Base-by-base conservation (phyloP, 805 yeast species). In the Danielia oregonensis region DNA sequence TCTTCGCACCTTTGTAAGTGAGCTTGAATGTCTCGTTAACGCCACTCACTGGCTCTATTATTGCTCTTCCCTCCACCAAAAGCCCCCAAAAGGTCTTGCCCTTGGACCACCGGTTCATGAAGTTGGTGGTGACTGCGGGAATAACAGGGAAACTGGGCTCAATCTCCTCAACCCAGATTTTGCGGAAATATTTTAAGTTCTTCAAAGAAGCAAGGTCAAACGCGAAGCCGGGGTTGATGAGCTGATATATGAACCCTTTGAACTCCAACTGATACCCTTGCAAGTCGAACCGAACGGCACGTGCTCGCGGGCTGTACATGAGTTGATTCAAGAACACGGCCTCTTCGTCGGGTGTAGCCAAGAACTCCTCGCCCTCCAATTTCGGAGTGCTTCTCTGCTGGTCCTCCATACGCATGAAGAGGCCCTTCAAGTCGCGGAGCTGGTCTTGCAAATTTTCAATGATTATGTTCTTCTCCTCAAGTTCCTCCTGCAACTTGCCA, bases 41-140 rank as follows among this genome's bases (percentile, higher is more conserved):
- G 0, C 91, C 89, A 33, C 86, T 77, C 6, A 89, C 74, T 0
- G 98, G 98, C 58, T 88, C 95, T 25, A 91, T 79, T 3, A 78
- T 70, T 5, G 86, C 87, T 28, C 82, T 71, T 3, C 94, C 94
- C 33, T 88, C 96, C 21, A 84, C 73, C 43, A 91, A 69, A 12
- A 80, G 72, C 29, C 69, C 59, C 68, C 88, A 66, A 36, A 89
- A 71, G 9, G 78, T 50, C 42, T 62, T 64, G 4, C 67, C 70
- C 48, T 62, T 64, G 36, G 54, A 62, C 69, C 69, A 67, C 39
- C 71, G 48, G 43, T 57, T 65, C 29, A 67, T 57, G 32, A 67
- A 52, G 33, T 62, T 76, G 37, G 80, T 70, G 76, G 82, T 71
- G 39, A 63, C 47, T 2, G 55, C 37, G 4, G 73, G 72, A 8